Conservation (phyloP, 352 stramenopile species). For the Elongisporangium senticosum region DNA sequence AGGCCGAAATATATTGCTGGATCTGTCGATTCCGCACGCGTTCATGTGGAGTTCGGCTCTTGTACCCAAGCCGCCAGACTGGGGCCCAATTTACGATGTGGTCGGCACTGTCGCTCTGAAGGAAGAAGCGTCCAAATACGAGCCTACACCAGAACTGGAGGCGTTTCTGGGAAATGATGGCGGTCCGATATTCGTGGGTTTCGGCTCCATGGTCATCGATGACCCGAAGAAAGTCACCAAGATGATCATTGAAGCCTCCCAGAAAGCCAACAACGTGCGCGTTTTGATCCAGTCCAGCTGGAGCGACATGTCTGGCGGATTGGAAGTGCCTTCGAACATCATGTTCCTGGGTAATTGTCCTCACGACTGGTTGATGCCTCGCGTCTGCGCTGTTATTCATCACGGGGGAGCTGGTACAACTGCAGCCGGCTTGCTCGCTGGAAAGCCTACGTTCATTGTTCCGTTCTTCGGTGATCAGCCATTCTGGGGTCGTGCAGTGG, state of each 20-base stretch:
- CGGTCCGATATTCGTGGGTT: conserved; percentile 91
- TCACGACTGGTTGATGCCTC: conserved; percentile 91
- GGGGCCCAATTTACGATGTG: conserved; percentile 83
- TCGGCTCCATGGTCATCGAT: conserved; percentile 91
- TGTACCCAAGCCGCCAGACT: conserved; percentile 87
- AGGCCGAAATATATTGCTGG: conserved; percentile 46
- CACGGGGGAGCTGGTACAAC: conserved; percentile 87
- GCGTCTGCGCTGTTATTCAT: conserved; percentile 82
- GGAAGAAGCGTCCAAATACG: conserved; percentile 34
- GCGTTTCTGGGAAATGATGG: conserved; percentile 56
- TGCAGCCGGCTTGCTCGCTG: conserved; percentile 83
- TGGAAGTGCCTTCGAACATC: conserved; percentile 45
- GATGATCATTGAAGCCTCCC: conserved; percentile 84
- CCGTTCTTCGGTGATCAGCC: conserved; percentile 95
- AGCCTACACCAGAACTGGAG: conserved; percentile 43
- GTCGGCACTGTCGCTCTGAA: conserved; percentile 77
- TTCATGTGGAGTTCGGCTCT: conserved; percentile 89
- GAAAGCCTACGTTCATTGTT: conserved; percentile 91
- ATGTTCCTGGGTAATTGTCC: conserved; percentile 66
- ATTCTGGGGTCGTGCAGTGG: conserved; percentile 90
- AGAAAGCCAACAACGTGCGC: conserved; percentile 39
- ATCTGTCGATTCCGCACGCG: conserved; percentile 74
- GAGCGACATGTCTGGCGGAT: conserved; percentile 63
- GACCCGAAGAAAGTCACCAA: conserved; percentile 59
- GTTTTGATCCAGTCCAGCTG: conserved; percentile 90